Evolutionary conservation across 495 filamentous ascomycete genomes (phyloP).

Genomic region (Aspergillus coremiiformis): DNA sequence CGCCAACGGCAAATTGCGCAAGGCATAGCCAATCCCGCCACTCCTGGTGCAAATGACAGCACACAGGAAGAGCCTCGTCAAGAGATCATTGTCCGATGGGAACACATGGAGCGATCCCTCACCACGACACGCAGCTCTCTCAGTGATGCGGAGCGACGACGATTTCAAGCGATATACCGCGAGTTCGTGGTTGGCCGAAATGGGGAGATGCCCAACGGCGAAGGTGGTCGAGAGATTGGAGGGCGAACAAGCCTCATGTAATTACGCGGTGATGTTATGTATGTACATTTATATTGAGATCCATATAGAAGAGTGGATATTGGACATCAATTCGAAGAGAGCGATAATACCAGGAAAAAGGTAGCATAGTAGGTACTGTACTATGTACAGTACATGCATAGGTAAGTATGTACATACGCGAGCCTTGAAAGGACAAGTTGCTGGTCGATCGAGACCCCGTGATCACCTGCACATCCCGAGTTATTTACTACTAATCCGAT

Average conservation of each 20-base stretch:
- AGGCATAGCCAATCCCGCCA: conserved; percentile 26
- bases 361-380: too few species aligned
- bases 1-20: conserved; percentile 48
- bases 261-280: conserved; percentile 9
- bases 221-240: conserved; percentile 83
- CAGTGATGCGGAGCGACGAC: conserved; percentile 59
- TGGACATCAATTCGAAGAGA: not conserved
- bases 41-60: conserved; percentile 23
- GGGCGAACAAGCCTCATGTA: conserved; percentile 92
- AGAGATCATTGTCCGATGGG: conserved; percentile 81
- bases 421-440: too few species aligned
- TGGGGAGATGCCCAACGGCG: conserved; percentile 88
- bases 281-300: conserved; percentile 11
- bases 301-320: not conserved
- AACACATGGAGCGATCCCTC: conserved; percentile 72
- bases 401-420: too few species aligned
- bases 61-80: conserved; percentile 37
- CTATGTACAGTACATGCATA: too few species aligned
- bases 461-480: too few species aligned
- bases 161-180: conserved; percentile 72
- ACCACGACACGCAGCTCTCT: conserved; percentile 78
- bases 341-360: too few species aligned
- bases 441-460: too few species aligned
- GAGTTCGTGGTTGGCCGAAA: conserved; percentile 90
- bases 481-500: too few species aligned